phyloP scores from a whole-genome alignment of 495 filamentous ascomycete genomes.

The Echria macrotheca region DNA sequence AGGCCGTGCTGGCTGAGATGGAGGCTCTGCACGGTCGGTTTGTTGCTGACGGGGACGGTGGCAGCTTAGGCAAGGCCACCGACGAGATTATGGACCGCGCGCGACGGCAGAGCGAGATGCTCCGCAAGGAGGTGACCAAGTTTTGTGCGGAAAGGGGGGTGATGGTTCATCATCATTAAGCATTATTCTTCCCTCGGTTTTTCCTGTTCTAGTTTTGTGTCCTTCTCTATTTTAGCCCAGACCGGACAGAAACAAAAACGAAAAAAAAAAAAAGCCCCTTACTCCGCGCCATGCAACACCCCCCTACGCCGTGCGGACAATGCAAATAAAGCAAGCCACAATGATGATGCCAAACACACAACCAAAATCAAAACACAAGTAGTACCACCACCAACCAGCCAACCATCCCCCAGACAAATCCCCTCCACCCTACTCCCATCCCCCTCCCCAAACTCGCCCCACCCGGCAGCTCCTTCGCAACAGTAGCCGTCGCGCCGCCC shows the following conservation, averaged over 20 bases:
- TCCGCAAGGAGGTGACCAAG: constrained; percentile 72
- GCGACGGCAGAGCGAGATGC: constrained; percentile 58
- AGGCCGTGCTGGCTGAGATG: constrained; percentile 74
- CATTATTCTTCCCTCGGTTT: background rate
- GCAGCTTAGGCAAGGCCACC: constrained; percentile 30
- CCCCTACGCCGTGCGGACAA: no score
- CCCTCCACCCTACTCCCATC: background rate
- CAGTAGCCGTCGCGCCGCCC: constrained; percentile 43
- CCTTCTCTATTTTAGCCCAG: no score
- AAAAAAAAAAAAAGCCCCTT: no score
- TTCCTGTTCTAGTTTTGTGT: background rate
- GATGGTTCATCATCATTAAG: no score
- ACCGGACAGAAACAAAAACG: no score
- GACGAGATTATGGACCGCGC: constrained; percentile 67
- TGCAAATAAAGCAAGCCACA: no score
- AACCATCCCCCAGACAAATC: background rate
- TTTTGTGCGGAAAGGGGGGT: constrained; percentile 72
- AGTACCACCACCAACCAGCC: no score
- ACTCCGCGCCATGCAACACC: no score
- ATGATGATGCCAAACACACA: no score
- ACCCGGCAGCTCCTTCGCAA: constrained; percentile 54
- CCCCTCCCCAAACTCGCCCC: background rate
- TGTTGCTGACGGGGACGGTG: constrained; percentile 35
- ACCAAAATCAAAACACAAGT: no score
- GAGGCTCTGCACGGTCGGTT: constrained; percentile 49